These are phyloP conservation scores for Trypanosoma theileri DNA, from an alignment of 208 protist genomes.

Conservation along the genomic window DNA sequence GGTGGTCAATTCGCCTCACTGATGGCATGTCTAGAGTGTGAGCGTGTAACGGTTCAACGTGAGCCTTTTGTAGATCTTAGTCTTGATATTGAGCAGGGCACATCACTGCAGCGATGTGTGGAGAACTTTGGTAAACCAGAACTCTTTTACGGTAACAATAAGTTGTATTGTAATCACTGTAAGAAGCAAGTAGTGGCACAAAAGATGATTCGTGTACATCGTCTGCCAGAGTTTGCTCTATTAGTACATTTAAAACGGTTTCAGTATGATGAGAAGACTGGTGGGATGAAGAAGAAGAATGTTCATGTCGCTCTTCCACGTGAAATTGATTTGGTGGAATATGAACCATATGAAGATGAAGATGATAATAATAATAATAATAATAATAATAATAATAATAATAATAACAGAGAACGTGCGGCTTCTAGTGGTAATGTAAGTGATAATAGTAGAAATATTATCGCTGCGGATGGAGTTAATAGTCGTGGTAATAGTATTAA, in stretches of 20 bases:
- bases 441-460: too few species aligned
- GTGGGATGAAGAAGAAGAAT: slow-evolving; percentile 71
- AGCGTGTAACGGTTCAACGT: slow-evolving; percentile 45
- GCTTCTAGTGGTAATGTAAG: neutral
- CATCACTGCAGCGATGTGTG: slow-evolving; percentile 79
- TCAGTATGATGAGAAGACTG: slow-evolving; percentile 76
- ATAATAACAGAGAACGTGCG: slow-evolving; percentile 2
- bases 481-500: too few species aligned
- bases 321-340: slow-evolving; percentile 86
- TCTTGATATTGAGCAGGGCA: slow-evolving; percentile 74
- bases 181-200: slow-evolving; percentile 58
- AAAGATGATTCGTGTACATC: slow-evolving; percentile 82
- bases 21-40: slow-evolving; percentile 78
- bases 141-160: slow-evolving; percentile 80
- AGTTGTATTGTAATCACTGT: slow-evolving; percentile 84
- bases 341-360: slow-evolving; percentile 32
- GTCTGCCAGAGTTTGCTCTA: slow-evolving; percentile 82
- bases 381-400: slow-evolving; percentile 11
- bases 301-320: slow-evolving; percentile 88
- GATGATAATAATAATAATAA: neutral
- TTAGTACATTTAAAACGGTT: slow-evolving; percentile 92
- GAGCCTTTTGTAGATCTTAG: slow-evolving; percentile 88
- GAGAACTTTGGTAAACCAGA: slow-evolving; percentile 74
- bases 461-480: too few species aligned
- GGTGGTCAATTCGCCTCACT: slow-evolving; percentile 74